A percentile compares a stretch with the other conserved stretches of the same genome.
phyloP scores from a whole-genome alignment of 1,139 yeast genomes.

The Pichia sp. region DNA sequence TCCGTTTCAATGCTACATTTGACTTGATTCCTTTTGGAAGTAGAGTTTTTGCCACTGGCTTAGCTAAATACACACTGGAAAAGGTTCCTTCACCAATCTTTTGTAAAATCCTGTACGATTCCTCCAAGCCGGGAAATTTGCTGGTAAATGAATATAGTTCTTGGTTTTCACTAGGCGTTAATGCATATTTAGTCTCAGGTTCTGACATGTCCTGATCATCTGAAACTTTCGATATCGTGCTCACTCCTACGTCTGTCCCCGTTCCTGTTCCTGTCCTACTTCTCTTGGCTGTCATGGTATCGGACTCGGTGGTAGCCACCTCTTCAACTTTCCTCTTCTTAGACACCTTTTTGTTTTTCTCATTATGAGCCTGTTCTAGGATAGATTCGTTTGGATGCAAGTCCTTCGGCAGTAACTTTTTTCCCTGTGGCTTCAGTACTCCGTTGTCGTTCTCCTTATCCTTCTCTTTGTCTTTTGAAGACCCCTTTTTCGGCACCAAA shows the following conservation, averaged over 20 bases:
- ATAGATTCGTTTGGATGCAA: constrained; percentile 5
- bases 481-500: constrained; percentile 1
- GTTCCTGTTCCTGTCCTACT: constrained; percentile 3
- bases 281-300: neutral
- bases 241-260: neutral
- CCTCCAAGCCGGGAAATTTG: constrained; percentile 58
- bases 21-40: constrained; percentile 16
- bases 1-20: constrained; percentile 86
- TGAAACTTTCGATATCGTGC: constrained; percentile 8
- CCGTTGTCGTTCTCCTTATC: neutral
- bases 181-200: constrained; percentile 18
- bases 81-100: constrained; percentile 96
- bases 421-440: neutral
- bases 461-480: neutral
- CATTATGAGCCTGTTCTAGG: constrained; percentile 7
- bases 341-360: neutral
- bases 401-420: neutral
- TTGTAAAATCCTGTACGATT: constrained; percentile 63
- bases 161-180: constrained; percentile 50
- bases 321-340: neutral
- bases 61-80: constrained; percentile 77
- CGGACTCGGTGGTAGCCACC: neutral
- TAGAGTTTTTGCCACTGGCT: constrained; percentile 10
- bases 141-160: constrained; percentile 64
- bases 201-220: constrained; percentile 9